Conservation (phyloP, 352 stramenopile species). For the Phytophthora aleatoria region DNA sequence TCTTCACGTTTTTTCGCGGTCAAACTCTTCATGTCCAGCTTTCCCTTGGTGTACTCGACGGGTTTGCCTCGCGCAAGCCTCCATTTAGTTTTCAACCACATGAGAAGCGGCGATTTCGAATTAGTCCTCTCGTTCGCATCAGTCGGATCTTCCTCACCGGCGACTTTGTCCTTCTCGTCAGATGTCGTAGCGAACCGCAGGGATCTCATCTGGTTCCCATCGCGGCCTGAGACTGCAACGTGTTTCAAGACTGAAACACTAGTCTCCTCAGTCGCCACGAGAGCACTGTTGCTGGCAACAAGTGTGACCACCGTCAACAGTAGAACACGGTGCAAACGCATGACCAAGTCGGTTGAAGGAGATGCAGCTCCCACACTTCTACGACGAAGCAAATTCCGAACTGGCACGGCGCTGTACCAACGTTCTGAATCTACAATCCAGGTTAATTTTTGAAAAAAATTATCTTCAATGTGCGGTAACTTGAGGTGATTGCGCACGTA, state of each 20-base stretch:
- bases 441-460: no score
- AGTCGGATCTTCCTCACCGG: not conserved
- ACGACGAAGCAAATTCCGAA: no score
- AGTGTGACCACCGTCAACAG: not conserved
- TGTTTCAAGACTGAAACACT: not conserved
- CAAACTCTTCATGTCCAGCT: not conserved
- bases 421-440: no score
- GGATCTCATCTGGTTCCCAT: not conserved
- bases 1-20: not conserved
- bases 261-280: not conserved
- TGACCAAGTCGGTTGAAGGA: not conserved
- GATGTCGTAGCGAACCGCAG: not conserved
- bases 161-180: not conserved
- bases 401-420: no score
- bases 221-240: not conserved
- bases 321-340: not conserved
- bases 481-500: no score
- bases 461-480: no score
- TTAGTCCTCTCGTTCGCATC: not conserved
- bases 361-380: not conserved
- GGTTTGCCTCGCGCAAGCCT: not conserved
- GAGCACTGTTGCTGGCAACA: not conserved
- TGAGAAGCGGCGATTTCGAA: not conserved
- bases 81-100: not conserved
- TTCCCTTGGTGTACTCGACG: not conserved